Conservation (phyloP, 768 basidiomycete genomes). For the Chlorophyllum brunneum region DNA sequence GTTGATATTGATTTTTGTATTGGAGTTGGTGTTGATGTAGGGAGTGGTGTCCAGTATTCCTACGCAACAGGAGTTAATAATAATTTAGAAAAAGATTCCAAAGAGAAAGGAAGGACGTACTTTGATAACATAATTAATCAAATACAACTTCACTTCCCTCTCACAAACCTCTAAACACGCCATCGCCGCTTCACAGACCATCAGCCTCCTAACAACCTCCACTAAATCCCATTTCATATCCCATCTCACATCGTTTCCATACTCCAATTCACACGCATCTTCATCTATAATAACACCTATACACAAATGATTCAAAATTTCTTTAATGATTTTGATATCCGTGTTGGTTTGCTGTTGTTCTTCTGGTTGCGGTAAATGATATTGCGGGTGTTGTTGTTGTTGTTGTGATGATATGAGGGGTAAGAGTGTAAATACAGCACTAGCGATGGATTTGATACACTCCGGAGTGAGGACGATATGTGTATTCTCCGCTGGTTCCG, state of each 20-base stretch:
- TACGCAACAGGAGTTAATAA: slow-evolving; percentile 18
- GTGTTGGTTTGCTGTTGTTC: slow-evolving; percentile 16
- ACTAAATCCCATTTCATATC: slow-evolving; percentile 33
- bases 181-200: slow-evolving; percentile 46
- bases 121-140: neutral
- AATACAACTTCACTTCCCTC: slow-evolving; percentile 31
- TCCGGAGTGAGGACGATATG: slow-evolving; percentile 38
- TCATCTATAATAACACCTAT: slow-evolving; percentile 45
- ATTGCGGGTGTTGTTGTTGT: neutral
- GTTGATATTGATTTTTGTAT: slow-evolving; percentile 43
- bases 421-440: slow-evolving; percentile 48
- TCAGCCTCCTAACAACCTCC: slow-evolving; percentile 25
- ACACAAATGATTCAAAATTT: slow-evolving; percentile 41
- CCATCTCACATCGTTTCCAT: slow-evolving; percentile 30
- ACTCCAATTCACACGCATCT: slow-evolving; percentile 46
- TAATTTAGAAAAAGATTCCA: neutral
- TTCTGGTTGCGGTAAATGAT: neutral
- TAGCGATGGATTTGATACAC: slow-evolving; percentile 48
- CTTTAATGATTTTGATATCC: slow-evolving; percentile 34
- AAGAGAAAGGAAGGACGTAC: neutral
- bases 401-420: slow-evolving; percentile 27
- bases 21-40: slow-evolving; percentile 23
- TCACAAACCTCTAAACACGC: slow-evolving; percentile 49
- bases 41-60: slow-evolving; percentile 47
- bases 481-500: slow-evolving; percentile 40